Evolutionary conservation across 2,329 filamentous ascomycete genomes (phyloP).

Genomic region (Botrytis tulipae): DNA sequence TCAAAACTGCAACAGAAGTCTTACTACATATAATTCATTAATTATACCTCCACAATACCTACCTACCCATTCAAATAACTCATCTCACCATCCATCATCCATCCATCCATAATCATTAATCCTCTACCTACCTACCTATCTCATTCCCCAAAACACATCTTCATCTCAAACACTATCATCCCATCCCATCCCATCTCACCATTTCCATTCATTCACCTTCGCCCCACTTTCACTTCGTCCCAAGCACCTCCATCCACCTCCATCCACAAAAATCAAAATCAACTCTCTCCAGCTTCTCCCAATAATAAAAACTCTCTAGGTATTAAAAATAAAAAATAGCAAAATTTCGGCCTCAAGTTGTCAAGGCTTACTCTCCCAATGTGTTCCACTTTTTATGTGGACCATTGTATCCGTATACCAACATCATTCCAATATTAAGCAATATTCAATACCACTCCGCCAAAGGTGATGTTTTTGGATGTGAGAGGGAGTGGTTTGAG

Average conservation of each 20-base stretch:
- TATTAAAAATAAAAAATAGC: background rate
- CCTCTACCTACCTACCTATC: background rate
- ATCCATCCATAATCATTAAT: background rate
- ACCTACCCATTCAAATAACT: background rate
- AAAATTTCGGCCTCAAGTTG: background rate
- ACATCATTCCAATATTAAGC: background rate
- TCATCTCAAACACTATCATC: background rate
- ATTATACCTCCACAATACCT: background rate
- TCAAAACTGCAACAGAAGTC: background rate
- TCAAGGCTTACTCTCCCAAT: background rate
- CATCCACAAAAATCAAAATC: background rate
- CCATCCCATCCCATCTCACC: background rate
- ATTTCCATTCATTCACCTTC: background rate
- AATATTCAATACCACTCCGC: background rate
- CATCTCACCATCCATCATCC: background rate
- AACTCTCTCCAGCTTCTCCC: no score
- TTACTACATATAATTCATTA: background rate
- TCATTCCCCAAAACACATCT: background rate
- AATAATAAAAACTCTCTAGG: no score
- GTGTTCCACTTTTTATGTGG: background rate
- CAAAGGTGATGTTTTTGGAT: background rate
- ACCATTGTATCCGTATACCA: background rate
- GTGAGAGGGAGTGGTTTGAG: background rate
- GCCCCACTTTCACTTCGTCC: background rate
- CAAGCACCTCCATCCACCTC: background rate